Evolutionary conservation across 2,329 filamentous ascomycete species (phyloP).

Genomic region (Lachnellula cervina): DNA sequence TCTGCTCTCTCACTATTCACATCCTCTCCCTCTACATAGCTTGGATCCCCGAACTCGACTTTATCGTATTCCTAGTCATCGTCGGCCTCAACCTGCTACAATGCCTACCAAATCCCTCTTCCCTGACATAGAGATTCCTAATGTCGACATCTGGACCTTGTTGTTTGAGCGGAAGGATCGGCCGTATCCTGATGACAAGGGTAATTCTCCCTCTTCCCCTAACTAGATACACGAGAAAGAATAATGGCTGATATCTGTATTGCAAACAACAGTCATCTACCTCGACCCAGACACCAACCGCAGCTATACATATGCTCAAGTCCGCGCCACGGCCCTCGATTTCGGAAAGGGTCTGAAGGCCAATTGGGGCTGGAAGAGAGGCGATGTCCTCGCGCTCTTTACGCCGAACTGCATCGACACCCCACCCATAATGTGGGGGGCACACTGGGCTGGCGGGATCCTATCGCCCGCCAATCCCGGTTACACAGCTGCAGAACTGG

Average conservation of each 20-base stretch:
- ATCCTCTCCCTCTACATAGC: conserved; percentile 21
- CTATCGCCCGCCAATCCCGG: conserved; percentile 83
- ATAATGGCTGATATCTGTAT: not conserved
- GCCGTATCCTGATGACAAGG: conserved; percentile 65
- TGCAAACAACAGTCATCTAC: conserved; percentile 59
- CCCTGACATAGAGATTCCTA: conserved; percentile 57
- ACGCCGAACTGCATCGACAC: conserved; percentile 85
- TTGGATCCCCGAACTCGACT: conserved; percentile 26
- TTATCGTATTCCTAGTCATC: conserved; percentile 22
- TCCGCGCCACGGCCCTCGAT: conserved; percentile 60
- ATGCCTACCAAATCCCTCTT: conserved; percentile 29
- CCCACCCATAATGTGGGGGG: conserved; percentile 69
- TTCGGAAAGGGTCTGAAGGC: conserved; percentile 78
- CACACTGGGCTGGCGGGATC: conserved; percentile 77
- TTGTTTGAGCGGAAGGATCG: conserved; percentile 65
- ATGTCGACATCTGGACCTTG: conserved; percentile 72
- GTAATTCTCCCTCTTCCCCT: conserved; percentile 38
- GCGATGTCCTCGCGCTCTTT: conserved; percentile 78
- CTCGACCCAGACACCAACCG: conserved; percentile 66
- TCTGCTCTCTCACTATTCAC: conserved; percentile 17
- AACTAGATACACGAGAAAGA: not conserved
- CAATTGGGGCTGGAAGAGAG: conserved; percentile 72
- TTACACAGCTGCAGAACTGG: conserved; percentile 79
- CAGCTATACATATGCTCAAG: conserved; percentile 65
- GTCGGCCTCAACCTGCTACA: conserved; percentile 25